Base-by-base conservation (phyloP, 2,329 filamentous ascomycete species). In the Bipolaris sorokiniana region DNA sequence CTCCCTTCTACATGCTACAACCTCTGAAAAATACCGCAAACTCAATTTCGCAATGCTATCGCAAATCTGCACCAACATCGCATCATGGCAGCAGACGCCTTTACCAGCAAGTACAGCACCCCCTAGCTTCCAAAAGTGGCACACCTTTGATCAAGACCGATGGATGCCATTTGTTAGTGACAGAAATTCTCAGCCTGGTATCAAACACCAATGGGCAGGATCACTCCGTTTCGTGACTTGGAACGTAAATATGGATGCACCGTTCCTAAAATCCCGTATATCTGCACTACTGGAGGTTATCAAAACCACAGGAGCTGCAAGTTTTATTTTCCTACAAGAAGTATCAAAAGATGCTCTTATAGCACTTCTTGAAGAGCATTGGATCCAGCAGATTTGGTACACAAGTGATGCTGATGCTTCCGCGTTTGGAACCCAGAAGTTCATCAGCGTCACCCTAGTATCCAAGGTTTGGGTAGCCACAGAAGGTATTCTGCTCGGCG, bases 11-110 rank as follows among this genome's bases (percentile, higher is more conserved):
- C 31, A 22, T 16, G 33, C n/a, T 34, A 46, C 13, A 10, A 33
- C 33, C 16, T 13, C 33, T 18, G 11, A 15, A 13, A 10, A 50
- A 37, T 1, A 50, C 22, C n/a, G 38, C 11, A 31, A 31, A 22
- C 23, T 36, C 13, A 4, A 47, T 26, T 28, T 28, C 41, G 28
- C n/a, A 20, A 52, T 56, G 48, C 48, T 56, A 28, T 56, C 54
- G 20, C 54, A 56, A 31, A 23, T 42, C 10, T 36, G 28, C 36
- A 48, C 5, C 28, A 9, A 48, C 18, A 37, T 56, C 13, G 16
- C 54, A 37, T 56, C 48, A 48, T 56, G 48, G 54, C 48, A 52
- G 3, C 36, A 56, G 42, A 52, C 28, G 23, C 54, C 54, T 22
- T 41, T 56, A 11, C 54, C 48, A 44, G 18, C n/a, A 37, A 47